These are phyloP conservation scores for Tuber magnatum DNA, from an alignment of 495 filamentous ascomycete species.

Conservation along the genomic window DNA sequence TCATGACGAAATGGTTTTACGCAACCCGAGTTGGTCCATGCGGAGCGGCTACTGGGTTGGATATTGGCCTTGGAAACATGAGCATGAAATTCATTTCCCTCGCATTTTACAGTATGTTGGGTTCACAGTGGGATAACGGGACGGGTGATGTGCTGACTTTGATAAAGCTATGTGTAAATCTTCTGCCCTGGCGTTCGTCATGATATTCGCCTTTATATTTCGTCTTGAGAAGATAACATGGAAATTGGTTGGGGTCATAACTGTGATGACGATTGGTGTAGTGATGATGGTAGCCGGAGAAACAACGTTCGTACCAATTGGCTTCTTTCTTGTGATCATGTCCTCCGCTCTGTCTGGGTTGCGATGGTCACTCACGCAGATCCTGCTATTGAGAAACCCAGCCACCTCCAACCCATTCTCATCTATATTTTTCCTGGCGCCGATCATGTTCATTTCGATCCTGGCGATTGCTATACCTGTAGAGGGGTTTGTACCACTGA, in stretches of 20 bases:
- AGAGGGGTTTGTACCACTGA: constrained; percentile 66
- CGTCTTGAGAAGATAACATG: constrained; percentile 80
- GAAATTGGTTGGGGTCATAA: constrained; percentile 77
- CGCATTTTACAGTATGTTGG: constrained; percentile 75
- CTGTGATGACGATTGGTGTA: constrained; percentile 87
- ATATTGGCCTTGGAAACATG: constrained; percentile 95
- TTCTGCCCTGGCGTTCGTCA: constrained; percentile 86
- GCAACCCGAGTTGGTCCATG: constrained; percentile 87
- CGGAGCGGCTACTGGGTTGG: constrained; percentile 84
- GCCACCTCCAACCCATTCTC: constrained; percentile 96
- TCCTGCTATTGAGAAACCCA: constrained; percentile 86
- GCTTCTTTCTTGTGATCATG: constrained; percentile 85
- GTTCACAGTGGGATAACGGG: neutral
- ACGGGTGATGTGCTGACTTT: constrained; percentile 12
- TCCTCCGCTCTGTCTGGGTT: constrained; percentile 94
- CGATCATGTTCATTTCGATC: constrained; percentile 87
- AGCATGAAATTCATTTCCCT: constrained; percentile 91
- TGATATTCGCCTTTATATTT: constrained; percentile 93
- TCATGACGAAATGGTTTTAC: constrained; percentile 92
- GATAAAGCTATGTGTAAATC: constrained; percentile 93
- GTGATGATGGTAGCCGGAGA: constrained; percentile 99
- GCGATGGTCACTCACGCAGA: constrained; percentile 94
- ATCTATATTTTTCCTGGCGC: constrained; percentile 92
- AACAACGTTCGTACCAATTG: constrained; percentile 69
- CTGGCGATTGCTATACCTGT: constrained; percentile 73